Evolutionary conservation across 1,139 yeast species (phyloP), one percentile per base, ranked within the genome.

Genomic region (Taphrina sp.): DNA sequence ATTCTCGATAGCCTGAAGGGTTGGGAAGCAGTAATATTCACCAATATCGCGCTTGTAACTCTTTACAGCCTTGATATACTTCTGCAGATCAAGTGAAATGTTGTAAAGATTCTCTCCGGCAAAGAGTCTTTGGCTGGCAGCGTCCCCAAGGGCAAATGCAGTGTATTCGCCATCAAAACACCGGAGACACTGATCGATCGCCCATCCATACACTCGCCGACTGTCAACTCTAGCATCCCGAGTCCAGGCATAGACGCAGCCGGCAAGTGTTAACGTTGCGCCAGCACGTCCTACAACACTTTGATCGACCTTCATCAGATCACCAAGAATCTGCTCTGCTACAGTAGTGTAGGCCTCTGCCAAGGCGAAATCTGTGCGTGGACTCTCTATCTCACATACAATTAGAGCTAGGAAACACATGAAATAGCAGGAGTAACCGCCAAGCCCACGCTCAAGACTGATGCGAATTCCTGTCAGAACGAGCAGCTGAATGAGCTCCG

Each of bases 61-160:
- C 17, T 41, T 36, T 16, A 49, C 43, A 17, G 29, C 33, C 19
- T 29, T 33, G 38, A 49, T 20, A n/a, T 49, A 41, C 35, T 24
- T 31, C 8, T 14, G 7, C 12, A 26, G 22, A 5, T 41, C 38
- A 3, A 8, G n/a, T 16, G 35, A 10, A 4, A 49, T 14, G n/a
- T n/a, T 24, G 16, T 19, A 5, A 20, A 49, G 39, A 34, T 22
- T 14, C 14, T 33, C 39, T 4, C 54, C 54, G 3, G 38, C 20
- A 24, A 31, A 38, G 3, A 49, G 24, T 5, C 33, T 28, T 5
- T 14, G 20, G 2, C 4, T 28, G 10, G 23, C 44, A n/a, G 38
- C 22, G 36, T 49, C 39, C 7, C 54, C 54, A n/a, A 41, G 16
- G 5, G 54, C 43, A 14, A 39, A 49, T 10, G 54, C 54, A 17